Evolutionary conservation across 805 yeast species (phyloP), one percentile per base, ranked within the genome.

Genomic region (Kazachstania kunashirensis): DNA sequence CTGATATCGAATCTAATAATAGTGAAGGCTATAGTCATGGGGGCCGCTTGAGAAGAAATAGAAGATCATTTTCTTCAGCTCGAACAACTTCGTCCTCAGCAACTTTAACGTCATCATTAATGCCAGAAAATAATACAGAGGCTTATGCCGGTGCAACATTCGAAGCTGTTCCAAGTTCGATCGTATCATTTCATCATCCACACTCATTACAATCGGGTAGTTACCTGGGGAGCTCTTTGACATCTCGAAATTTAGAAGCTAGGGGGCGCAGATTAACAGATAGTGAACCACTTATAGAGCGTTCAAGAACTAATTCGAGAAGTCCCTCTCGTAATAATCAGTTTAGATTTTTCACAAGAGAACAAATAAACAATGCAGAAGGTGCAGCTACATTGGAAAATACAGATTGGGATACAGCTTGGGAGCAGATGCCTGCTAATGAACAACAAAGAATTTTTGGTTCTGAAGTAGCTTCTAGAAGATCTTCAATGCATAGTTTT

Each of bases 311-410:
- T 15, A 40, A 49, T 24, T 56, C 69, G 4, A 45, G 65, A 33
- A 58, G 62, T 13, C 49, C 67, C 17, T 61, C 66, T 13, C 42
- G 53, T 13, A 48, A 49, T n/a, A 52, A 60, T 11, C 66, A 77
- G 38, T 89, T 92, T 63, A 72, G 76, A 42, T 89, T 88, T 55
- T 89, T 89, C 59, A 76, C 89, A 9, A 67, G 80, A 4, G 84
- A 82, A 38, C 92, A 85, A 46, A 79, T 89, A 31, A 88, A 81
- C 49, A 67, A 71, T 34, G 96, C 97, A 0, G 92, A 83, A 37
- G 96, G 96, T 32, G 70, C 89, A 1, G 83, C 96, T 2, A 79
- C 89, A 2, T 54, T 79, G 46, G 83, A 77, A 43, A 70, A 73
- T 47, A 72, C 81, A 16, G 92, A 82, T 52, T 82, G 77, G 50